Evolutionary conservation across 2,329 filamentous ascomycete genomes (phyloP), one percentile per base, ranked within the genome.

Genomic region (Colletotrichum tropicicola): DNA sequence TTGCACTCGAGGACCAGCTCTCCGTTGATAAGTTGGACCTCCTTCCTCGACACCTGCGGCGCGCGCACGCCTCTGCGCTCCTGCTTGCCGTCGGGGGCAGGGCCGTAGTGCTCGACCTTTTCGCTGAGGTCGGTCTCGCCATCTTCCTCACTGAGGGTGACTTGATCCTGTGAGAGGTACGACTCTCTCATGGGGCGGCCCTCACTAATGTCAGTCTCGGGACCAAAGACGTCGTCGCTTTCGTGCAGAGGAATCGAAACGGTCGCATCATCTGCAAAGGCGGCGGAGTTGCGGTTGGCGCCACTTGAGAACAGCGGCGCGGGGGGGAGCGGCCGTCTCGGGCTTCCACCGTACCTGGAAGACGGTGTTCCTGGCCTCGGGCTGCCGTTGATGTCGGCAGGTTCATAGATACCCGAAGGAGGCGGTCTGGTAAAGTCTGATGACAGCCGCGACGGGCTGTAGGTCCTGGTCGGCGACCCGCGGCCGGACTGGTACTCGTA

Each of bases 1-100:
- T 99, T 99, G 85, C 96, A 98, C 81, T 99, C 96, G 48, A 99
- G 85, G 63, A 99, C 95, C 56, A 99, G 89, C 79, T 99, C 95
- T 74, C 96, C 96, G 75, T 99, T 98, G 85, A 98, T 97, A 45
- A 99, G 87, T 72, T 93, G 91, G 58, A 99, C 96, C 77, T 98
- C 95, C 75, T 97, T 97, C 79, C 91, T 96, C 10, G 91, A 89
- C 88, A 95, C 95, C 72, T 97, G 93, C 3, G 93, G 93, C 28
- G 91, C 87, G 69, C 95, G 89, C 27, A 95, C 93, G 60, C 96
- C 96, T 72, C 96, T 88, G 59, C 96, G 89, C 74, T 93, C 90
- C 75, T 99, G 96, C 60, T 92, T 92, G 8, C 93, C 93, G 58
- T 91, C 88, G 0, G 96, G 96, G 1, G 94, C 95, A 0, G 93